phyloP scores from a whole-genome alignment of 1,284 basidiomycete species.

The Anthracocystis walkeri region DNA sequence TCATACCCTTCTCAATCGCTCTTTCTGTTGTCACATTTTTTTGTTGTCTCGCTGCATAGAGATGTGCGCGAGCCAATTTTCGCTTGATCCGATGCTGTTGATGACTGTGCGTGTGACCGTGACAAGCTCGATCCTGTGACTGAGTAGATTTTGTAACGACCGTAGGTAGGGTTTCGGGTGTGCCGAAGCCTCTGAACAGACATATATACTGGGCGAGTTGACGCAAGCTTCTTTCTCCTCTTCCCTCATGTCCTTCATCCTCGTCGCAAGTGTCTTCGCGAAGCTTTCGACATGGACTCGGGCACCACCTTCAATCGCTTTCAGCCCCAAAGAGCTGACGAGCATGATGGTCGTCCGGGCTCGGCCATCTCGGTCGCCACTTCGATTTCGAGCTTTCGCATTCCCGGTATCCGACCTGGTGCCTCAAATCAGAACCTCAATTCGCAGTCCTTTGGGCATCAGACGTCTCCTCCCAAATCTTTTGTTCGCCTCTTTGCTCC shows the following conservation, averaged over 20 bases:
- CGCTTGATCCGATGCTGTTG: conserved; percentile 3
- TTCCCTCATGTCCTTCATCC: not conserved
- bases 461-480: not conserved
- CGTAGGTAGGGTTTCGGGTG: conserved; percentile 20
- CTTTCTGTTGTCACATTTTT: conserved; percentile 4
- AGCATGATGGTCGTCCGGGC: conserved; percentile 7
- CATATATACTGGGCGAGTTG: conserved; percentile 17
- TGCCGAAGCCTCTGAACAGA: conserved; percentile 7
- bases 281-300: conserved; percentile 7
- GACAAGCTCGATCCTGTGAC: not conserved
- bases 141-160: not conserved
- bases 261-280: not conserved
- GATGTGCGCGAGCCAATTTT: not conserved
- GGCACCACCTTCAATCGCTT: not conserved
- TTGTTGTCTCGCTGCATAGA: conserved; percentile 1
- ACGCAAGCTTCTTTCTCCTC: not conserved
- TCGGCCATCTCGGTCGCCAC: conserved; percentile 25
- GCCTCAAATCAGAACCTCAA: not conserved
- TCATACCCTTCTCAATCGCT: conserved; percentile 25
- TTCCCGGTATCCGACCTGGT: conserved; percentile 27
- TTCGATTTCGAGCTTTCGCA: conserved; percentile 37
- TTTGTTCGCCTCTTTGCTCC: conserved; percentile 33
- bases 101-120: not conserved
- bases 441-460: not conserved
- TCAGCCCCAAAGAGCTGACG: not conserved